Evolutionary conservation across 441 rosid species (phyloP).

Genomic region (Aleurites moluccanus): DNA sequence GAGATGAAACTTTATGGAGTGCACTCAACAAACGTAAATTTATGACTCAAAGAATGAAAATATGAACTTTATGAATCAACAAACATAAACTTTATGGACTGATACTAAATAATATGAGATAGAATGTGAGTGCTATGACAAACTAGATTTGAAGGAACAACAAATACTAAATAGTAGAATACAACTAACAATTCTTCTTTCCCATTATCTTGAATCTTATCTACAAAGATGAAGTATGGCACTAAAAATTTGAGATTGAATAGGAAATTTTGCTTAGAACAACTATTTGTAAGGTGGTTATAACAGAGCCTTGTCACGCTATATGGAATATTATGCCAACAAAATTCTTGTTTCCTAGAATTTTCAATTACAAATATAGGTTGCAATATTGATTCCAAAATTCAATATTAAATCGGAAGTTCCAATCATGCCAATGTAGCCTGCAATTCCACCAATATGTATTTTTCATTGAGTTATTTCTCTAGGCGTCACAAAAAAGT

Average conservation of each 20-base stretch:
- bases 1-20: constrained; percentile 5
- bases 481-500: not conserved
- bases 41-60: not conserved
- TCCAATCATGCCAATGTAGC: too few species aligned
- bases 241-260: too few species aligned
- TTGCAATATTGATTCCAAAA: not conserved
- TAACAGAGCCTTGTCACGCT: not conserved
- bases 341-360: not conserved
- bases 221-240: not conserved
- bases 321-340: not conserved
- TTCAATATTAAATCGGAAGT: too few species aligned
- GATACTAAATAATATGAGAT: not conserved
- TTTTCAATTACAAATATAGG: not conserved
- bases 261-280: too few species aligned
- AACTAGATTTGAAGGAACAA: not conserved
- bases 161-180: not conserved
- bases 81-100: not conserved
- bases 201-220: not conserved
- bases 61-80: not conserved
- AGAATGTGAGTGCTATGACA: not conserved
- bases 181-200: too few species aligned
- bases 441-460: too few species aligned
- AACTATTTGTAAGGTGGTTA: not conserved
- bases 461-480: not conserved
- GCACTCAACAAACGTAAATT: not conserved